Base-by-base conservation (phyloP, 2,329 filamentous ascomycete species). In the Zymoseptoria crescenta region DNA sequence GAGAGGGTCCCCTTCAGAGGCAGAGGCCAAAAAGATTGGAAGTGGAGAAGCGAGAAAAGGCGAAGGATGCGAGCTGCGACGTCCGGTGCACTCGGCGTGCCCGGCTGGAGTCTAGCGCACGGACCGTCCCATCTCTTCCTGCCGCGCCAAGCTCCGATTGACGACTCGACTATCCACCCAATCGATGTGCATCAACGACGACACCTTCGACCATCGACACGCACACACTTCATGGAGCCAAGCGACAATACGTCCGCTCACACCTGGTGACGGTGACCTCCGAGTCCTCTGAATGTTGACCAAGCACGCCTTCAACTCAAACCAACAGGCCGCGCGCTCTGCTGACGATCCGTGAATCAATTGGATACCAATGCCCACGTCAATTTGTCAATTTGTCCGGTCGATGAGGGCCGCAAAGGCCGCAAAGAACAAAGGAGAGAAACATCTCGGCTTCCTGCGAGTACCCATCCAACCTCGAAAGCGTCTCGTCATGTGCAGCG, bases 401-500 rank as follows among this genome's bases (percentile, higher is more conserved):
- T 59, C 57, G 56, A 52, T 57, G 48, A 29, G 55, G 29, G 55
- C 56, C 49, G 29, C 48, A 29, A 30, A 58, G 29, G 55, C 56
- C 49, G 29, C 48, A 29, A 30, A 58, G 56, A 24, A 57, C 57
- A 60, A 56, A 24, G 28, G 30, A 16, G 48, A 45, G 35, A 16
- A 45, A 45, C 10, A n/a, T 45, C 35, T 45, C 35, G 35, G 35
- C 35, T 45, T 45, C 35, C 35, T 45, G 35, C 35, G 35, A 45
- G 35, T 45, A 16, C 13, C 10, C 35, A 45, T 45, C 3, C 35
- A 45, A 45, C 35, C 16, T 45, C 29, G 51, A 52, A 51, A 49
- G 52, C 53, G 51, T 24, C 56, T 56, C 53, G 54, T 63, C 61
- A 60, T 59, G 59, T 62, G 61, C 58, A 53, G 56, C 62, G 58